Evolutionary conservation across 805 yeast genomes (phyloP).

Genomic region (Nakazawaea anatomiae): DNA sequence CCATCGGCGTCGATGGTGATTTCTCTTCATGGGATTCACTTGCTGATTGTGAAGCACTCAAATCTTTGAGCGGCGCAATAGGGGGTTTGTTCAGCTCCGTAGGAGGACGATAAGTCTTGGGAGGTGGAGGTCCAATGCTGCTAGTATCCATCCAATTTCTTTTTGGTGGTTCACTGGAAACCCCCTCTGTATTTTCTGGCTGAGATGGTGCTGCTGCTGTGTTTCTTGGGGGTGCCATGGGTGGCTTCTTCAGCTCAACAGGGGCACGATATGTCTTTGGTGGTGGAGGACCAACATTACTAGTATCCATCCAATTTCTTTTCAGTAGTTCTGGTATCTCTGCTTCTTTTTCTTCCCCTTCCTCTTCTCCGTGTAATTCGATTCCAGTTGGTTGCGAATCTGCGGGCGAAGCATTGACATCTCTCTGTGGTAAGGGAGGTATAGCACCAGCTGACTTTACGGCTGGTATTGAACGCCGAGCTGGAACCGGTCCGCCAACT

Average conservation of each 20-base stretch:
- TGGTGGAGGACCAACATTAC: slow-evolving; percentile 40
- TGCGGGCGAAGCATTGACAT: not conserved
- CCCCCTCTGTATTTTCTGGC: slow-evolving; percentile 12
- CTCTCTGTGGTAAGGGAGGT: not conserved
- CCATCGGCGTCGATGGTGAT: slow-evolving; percentile 20
- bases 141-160: slow-evolving; percentile 24
- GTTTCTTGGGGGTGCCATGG: not conserved
- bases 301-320: slow-evolving; percentile 23
- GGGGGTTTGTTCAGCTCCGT: slow-evolving; percentile 14
- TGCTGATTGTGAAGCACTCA: slow-evolving; percentile 12
- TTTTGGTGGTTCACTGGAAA: not conserved
- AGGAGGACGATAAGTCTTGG: slow-evolving; percentile 24
- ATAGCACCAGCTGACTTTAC: not conserved
- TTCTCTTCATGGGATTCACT: slow-evolving; percentile 8
- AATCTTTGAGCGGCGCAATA: not conserved
- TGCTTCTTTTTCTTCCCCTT: not conserved
- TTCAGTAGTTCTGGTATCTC: not conserved
- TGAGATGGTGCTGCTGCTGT: slow-evolving; percentile 3
- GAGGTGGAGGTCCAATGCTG: slow-evolving; percentile 43
- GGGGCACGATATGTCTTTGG: slow-evolving; percentile 28
- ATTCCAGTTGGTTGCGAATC: not conserved
- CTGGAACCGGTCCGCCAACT: not conserved
- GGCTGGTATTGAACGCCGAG: not conserved
- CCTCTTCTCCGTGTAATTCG: not conserved
- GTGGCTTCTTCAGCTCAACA: slow-evolving; percentile 14